phyloP scores from a whole-genome alignment of 768 basidiomycete species.

The Russula olivacea region DNA sequence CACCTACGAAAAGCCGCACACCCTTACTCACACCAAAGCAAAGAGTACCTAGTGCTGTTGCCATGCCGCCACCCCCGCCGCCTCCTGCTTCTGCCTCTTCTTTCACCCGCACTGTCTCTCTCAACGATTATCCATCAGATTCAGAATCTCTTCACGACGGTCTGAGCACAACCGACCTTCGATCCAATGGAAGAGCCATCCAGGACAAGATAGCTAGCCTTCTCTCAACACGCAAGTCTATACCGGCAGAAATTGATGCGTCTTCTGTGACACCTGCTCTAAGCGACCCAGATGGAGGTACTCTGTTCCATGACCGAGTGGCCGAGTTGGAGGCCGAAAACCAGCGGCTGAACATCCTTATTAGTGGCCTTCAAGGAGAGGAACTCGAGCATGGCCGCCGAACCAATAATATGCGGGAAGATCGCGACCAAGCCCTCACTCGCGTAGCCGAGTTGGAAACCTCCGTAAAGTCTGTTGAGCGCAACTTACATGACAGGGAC shows the following conservation, averaged over 20 bases:
- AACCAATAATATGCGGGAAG: conserved; percentile 35
- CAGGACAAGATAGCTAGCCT: conserved; percentile 48
- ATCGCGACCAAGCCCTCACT: conserved; percentile 40
- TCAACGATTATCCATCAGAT: conserved; percentile 32
- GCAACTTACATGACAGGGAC: conserved; percentile 41
- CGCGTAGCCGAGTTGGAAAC: conserved; percentile 42
- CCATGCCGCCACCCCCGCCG: conserved; percentile 75
- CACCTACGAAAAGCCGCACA: conserved; percentile 34
- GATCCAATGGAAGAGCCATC: conserved; percentile 37
- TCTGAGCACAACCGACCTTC: conserved; percentile 18
- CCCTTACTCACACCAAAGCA: conserved; percentile 51
- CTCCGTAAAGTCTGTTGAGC: conserved; percentile 38
- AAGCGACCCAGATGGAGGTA: conserved; percentile 20
- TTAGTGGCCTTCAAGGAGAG: conserved; percentile 20
- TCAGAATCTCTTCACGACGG: conserved; percentile 17
- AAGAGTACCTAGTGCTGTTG: conserved; percentile 63
- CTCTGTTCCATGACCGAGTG: conserved; percentile 43
- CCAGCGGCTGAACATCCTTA: conserved; percentile 39
- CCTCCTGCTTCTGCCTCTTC: conserved; percentile 45
- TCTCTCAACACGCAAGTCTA: conserved; percentile 32
- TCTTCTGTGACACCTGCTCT: conserved; percentile 15
- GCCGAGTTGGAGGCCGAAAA: conserved; percentile 69
- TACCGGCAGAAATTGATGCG: conserved; percentile 11
- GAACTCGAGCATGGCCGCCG: conserved; percentile 20
- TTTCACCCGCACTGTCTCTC: conserved; percentile 35